Evolutionary conservation across 352 stramenopile species (phyloP).

Genomic region (Sclerospora graminicola): DNA sequence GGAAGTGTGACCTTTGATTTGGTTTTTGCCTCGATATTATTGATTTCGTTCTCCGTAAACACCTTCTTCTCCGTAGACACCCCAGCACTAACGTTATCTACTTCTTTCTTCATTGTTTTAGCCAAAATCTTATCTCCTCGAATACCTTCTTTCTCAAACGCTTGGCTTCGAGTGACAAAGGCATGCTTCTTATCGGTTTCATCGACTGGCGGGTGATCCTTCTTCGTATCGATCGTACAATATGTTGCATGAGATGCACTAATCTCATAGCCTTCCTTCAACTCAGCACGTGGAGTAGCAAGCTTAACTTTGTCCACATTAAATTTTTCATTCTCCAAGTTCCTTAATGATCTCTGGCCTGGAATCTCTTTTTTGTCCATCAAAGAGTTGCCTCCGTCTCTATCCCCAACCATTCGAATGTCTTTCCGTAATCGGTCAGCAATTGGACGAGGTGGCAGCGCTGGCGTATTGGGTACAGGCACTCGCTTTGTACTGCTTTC

Average conservation of each 20-base stretch:
- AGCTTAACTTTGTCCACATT: neutral
- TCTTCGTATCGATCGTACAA: constrained; percentile 1
- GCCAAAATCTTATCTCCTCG: neutral
- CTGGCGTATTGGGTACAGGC: constrained; percentile 6
- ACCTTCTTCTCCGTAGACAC: neutral
- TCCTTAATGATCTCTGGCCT: constrained; percentile 1
- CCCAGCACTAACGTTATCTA: constrained; percentile 1
- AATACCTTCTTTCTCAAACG: neutral
- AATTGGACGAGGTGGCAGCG: constrained; percentile 24
- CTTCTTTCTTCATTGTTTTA: neutral
- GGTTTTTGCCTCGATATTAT: neutral
- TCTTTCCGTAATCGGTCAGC: constrained; percentile 22
- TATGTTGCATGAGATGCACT: neutral
- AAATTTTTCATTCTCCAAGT: neutral
- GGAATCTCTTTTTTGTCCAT: constrained; percentile 4
- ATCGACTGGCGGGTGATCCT: constrained; percentile 1
- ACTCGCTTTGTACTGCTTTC: constrained; percentile 19
- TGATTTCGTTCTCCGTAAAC: neutral
- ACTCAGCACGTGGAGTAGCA: constrained; percentile 1
- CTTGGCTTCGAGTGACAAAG: neutral
- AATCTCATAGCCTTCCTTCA: constrained; percentile 3
- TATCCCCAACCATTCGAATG: constrained; percentile 1
- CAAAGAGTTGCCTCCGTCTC: constrained; percentile 4
- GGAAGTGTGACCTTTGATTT: neutral
- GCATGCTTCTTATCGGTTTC: neutral